A percentile compares a stretch with the other conserved stretches of the same genome.
phyloP scores from a whole-genome alignment of 768 basidiomycete species.

The Kwoniella shandongensis region DNA sequence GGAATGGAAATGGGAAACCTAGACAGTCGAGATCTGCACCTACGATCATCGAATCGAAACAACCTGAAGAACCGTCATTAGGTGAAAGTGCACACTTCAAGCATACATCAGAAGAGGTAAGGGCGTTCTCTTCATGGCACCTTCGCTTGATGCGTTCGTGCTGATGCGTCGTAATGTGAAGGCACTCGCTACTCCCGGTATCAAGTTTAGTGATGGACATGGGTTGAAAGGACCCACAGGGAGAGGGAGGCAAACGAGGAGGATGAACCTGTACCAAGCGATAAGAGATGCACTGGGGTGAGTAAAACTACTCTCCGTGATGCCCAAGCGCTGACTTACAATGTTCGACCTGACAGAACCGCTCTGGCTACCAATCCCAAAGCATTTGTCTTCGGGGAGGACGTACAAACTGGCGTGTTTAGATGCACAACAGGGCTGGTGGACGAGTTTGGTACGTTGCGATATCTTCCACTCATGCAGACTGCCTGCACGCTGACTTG shows the following conservation, averaged over 20 bases:
- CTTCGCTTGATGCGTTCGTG: neutral
- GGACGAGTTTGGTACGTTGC: conserved; percentile 78
- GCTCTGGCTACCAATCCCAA: conserved; percentile 80
- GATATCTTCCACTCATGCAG: neutral
- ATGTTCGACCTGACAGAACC: conserved; percentile 62
- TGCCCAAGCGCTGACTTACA: no score
- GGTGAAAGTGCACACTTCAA: conserved; percentile 19
- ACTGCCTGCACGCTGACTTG: neutral
- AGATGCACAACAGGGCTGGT: conserved; percentile 90
- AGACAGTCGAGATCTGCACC: conserved; percentile 17
- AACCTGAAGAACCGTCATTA: conserved; percentile 21
- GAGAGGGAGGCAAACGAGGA: conserved; percentile 80
- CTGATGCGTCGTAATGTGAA: neutral
- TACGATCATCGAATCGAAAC: conserved; percentile 1
- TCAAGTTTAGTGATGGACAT: conserved; percentile 47
- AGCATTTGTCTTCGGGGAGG: conserved; percentile 81
- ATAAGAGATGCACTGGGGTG: conserved; percentile 86
- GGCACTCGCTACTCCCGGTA: conserved; percentile 41
- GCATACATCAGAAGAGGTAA: conserved; percentile 20
- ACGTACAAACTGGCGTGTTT: conserved; percentile 77
- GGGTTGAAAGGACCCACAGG: conserved; percentile 39
- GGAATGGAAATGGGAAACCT: no score
- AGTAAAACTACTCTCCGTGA: no score
- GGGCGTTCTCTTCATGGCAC: neutral
- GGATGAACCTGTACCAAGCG: conserved; percentile 95